phyloP scores from a whole-genome alignment of 306 rosid species.

The Calophaca sinica region DNA sequence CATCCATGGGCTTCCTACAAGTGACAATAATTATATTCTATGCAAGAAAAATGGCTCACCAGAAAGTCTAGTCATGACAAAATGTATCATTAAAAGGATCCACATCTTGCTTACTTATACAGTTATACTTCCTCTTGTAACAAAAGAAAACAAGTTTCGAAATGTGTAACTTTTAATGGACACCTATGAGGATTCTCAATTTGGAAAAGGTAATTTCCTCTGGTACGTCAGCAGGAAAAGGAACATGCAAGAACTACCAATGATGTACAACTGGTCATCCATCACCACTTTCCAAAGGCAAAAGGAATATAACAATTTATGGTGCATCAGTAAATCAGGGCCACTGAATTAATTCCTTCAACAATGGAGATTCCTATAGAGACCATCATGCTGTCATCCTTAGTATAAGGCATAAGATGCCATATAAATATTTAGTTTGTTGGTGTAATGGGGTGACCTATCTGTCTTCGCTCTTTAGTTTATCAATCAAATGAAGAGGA shows the following conservation, averaged over 20 bases:
- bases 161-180: conserved; percentile 20
- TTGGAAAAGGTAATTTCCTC: conserved; percentile 30
- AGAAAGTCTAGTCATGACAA: conserved; percentile 4
- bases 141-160: conserved; percentile 30
- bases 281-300: conserved; percentile 35
- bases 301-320: conserved; percentile 45
- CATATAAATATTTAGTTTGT: conserved; percentile 15
- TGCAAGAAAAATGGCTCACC: conserved; percentile 32
- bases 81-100: conserved; percentile 28
- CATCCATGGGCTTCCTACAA: conserved; percentile 39
- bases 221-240: conserved; percentile 34
- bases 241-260: conserved; percentile 37
- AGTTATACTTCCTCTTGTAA: conserved; percentile 13
- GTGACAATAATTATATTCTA: conserved; percentile 42
- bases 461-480: conserved; percentile 23
- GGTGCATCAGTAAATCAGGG: conserved; percentile 40
- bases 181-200: conserved; percentile 44
- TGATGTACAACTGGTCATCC: conserved; percentile 42
- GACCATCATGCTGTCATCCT: conserved; percentile 3
- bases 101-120: conserved; percentile 31
- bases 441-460: conserved; percentile 13
- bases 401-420: conserved; percentile 38
- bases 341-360: conserved; percentile 46
- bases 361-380: conserved; percentile 45
- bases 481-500: conserved; percentile 20